Evolutionary conservation across 192 early-diverging fungal species (phyloP).

Genomic region (Lobulomyces angularis): DNA sequence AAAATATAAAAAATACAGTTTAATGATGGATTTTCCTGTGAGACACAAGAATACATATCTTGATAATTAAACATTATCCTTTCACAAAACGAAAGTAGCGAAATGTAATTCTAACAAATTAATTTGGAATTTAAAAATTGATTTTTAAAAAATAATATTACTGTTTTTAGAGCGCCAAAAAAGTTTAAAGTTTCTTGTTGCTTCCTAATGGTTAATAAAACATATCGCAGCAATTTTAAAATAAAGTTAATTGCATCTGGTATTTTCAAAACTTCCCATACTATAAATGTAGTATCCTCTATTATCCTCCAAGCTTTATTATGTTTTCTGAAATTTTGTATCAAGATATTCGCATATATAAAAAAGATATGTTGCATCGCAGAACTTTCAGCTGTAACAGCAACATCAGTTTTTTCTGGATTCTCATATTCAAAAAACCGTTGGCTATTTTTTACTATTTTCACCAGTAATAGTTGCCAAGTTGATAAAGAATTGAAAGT

Average conservation of each 20-base stretch:
- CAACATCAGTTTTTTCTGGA: no score
- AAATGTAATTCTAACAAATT: conserved; percentile 20
- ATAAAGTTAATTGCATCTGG: conserved; percentile 8
- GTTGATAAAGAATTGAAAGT: no score
- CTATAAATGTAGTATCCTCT: conserved; percentile 18
- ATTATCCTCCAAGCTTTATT: conserved; percentile 20
- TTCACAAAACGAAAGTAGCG: conserved; percentile 18
- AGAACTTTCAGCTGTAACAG: no score
- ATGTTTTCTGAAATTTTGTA: no score
- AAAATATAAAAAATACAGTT: conserved; percentile 2
- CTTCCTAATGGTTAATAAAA: conserved; percentile 10
- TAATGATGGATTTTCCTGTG: conserved; percentile 12
- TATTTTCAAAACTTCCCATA: conserved; percentile 10
- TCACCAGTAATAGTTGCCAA: no score
- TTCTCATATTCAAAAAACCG: no score
- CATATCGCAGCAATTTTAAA: conserved; percentile 5
- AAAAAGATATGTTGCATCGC: no score
- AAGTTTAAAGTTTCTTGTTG: conserved; percentile 12
- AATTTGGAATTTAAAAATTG: conserved; percentile 1
- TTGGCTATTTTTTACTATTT: no score
- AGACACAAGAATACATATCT: conserved; percentile 18
- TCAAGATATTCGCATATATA: no score
- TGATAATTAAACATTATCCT: conserved; percentile 31
- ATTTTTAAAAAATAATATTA: not conserved
- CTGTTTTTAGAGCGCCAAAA: conserved; percentile 15